Base-by-base conservation (phyloP, 2,329 filamentous ascomycete species). In the Fusarium devonianum region DNA sequence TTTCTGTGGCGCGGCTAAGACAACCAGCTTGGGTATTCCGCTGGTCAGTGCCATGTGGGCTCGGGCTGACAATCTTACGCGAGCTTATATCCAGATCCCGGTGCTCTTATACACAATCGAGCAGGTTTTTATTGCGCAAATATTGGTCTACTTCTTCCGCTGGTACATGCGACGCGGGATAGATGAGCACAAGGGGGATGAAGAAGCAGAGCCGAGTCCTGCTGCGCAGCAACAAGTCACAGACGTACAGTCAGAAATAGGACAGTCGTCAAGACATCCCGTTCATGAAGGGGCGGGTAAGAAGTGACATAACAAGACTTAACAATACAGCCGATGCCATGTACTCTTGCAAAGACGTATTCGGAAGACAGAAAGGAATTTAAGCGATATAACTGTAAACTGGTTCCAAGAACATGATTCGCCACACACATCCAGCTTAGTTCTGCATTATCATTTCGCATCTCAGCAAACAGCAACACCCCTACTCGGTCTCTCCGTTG, bases 1-100 rank as follows among this genome's bases (percentile, higher is more conserved):
- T 60, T 90, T 90, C 69, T 89, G 86, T 62, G 85, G 84, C 18
- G 86, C 87, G 0, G 87, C 87, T 11, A 91, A 91, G 70, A 89
- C 87, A 3, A 86, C 86, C 2, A 85, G 83, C 3, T 75, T 90
- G 48, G 86, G 87, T 0, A 87, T 90, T 7, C 87, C 87, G 0
- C 67, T 90, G 19, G 78, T 83, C 39, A 82, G 83, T 22, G 82
- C 87, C 49, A 89, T 90, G 82, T 90, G 85, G 75, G 73, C 75
- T 11, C 75, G 80, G 11, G 70, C 83, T 8, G 77, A 79, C 56
- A 70, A 81, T 32, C 70, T 81, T 28, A 78, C 81, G 14, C 75
- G 81, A 51, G 78, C 81, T 1, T 82, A 81, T 58, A 78, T 87
- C 34, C 81, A 86, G 64, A 82, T 88, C 21, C 85, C 85, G 0